phyloP scores from a whole-genome alignment of 352 stramenopile species.

The Phytophthora pinifolia region DNA sequence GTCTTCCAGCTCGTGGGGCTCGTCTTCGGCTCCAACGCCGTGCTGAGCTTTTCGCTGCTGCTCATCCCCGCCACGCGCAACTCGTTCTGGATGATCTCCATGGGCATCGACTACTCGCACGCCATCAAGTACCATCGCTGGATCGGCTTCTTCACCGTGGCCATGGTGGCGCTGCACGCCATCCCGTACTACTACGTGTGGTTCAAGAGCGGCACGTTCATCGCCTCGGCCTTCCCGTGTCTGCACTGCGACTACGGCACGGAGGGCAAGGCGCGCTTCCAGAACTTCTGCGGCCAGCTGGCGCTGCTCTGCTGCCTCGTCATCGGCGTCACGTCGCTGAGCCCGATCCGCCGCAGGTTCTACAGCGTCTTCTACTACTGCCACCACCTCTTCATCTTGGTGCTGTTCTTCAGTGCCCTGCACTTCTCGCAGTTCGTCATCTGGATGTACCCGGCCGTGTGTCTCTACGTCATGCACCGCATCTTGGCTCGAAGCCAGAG shows the following conservation, averaged over 20 bases:
- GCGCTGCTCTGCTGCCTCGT: slow-evolving; percentile 67
- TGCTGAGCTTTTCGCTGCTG: slow-evolving; percentile 65
- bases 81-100: slow-evolving; percentile 84
- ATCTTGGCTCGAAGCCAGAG: slow-evolving; percentile 73
- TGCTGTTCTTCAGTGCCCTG: slow-evolving; percentile 61
- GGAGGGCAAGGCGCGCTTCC: slow-evolving; percentile 57
- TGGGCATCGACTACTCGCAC: slow-evolving; percentile 87
- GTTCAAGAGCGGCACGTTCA: slow-evolving; percentile 54
- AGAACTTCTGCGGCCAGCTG: slow-evolving; percentile 80
- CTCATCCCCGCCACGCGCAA: slow-evolving; percentile 67
- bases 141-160: slow-evolving; percentile 76
- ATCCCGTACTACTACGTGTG: slow-evolving; percentile 77
- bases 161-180: slow-evolving; percentile 61
- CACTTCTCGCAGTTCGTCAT: slow-evolving; percentile 85
- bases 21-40: slow-evolving; percentile 74
- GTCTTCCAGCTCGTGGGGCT: slow-evolving; percentile 58
- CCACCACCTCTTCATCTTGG: slow-evolving; percentile 87
- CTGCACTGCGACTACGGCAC: slow-evolving; percentile 69
- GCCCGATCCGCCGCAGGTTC: slow-evolving; percentile 65
- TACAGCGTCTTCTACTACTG: slow-evolving; percentile 90
- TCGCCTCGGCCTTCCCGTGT: slow-evolving; percentile 62
- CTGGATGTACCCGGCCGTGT: slow-evolving; percentile 82
- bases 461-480: slow-evolving; percentile 81
- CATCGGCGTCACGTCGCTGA: slow-evolving; percentile 78
- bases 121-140: slow-evolving; percentile 88